Evolutionary conservation across 2,329 filamentous ascomycete genomes (phyloP).

Genomic region (Berkeleyomyces basicola): DNA sequence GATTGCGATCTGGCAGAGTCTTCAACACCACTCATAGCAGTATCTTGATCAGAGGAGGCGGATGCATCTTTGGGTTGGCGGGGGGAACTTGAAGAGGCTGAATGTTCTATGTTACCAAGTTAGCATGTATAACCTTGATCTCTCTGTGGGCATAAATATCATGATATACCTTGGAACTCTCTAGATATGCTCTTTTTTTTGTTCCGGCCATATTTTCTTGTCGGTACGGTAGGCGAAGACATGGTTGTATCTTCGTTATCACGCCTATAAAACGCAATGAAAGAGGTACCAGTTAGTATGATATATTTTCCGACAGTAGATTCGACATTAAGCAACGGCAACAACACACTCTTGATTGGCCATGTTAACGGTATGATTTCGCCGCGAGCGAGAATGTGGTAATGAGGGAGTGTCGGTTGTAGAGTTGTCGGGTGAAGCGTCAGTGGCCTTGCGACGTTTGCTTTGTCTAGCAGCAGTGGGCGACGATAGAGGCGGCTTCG

Average conservation of each 20-base stretch:
- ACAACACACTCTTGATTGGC: conserved; percentile 50
- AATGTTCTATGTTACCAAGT: not conserved
- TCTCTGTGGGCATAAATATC: not conserved
- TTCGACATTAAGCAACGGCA: conserved; percentile 3
- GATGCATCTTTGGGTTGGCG: conserved; percentile 38
- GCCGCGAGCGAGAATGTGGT: not conserved
- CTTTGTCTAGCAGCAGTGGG: conserved; percentile 15
- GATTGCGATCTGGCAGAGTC: conserved; percentile 30
- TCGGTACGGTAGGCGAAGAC: conserved; percentile 15
- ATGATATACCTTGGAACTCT: conserved; percentile 4
- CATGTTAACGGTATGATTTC: conserved; percentile 47
- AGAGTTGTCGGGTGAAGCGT: conserved; percentile 9
- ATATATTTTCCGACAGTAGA: not conserved
- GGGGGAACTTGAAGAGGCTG: conserved; percentile 22
- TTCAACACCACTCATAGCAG: conserved; percentile 53
- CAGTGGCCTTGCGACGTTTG: conserved; percentile 18
- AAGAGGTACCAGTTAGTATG: conserved; percentile 9
- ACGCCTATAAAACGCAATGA: conserved; percentile 11
- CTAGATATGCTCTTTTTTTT: conserved; percentile 12
- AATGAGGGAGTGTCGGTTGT: conserved; percentile 6
- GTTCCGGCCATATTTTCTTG: conserved; percentile 15
- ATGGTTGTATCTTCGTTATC: conserved; percentile 18
- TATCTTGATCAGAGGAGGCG: conserved; percentile 42
- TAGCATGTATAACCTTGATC: not conserved
- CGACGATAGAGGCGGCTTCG: not conserved